A percentile compares a stretch with the other conserved stretches of the same genome.
phyloP scores from a whole-genome alignment of 345 rosid species.

The Murraya paniculata region DNA sequence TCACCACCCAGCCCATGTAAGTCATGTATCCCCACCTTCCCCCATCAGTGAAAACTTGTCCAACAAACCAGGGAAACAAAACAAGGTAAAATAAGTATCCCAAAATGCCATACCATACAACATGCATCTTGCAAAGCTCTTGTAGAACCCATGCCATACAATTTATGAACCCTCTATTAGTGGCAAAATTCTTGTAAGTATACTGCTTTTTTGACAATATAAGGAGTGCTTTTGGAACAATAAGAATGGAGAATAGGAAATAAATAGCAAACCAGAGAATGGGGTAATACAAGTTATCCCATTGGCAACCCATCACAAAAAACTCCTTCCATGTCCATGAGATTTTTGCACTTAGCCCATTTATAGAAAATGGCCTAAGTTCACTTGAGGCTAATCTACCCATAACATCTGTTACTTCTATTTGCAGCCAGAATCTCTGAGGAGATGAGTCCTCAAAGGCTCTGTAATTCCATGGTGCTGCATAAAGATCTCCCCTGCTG shows the following conservation, averaged over 20 bases:
- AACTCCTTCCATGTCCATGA: constrained; percentile 97
- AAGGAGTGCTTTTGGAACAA: constrained; percentile 57
- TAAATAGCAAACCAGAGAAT: constrained; percentile 54
- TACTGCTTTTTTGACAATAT: constrained; percentile 48
- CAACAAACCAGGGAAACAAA: constrained; percentile 71
- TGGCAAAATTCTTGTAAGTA: constrained; percentile 46
- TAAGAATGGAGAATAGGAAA: constrained; percentile 42
- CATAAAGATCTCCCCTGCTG: constrained; percentile 64
- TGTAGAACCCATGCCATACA: constrained; percentile 60
- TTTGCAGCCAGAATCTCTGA: constrained; percentile 82
- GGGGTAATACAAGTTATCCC: constrained; percentile 72
- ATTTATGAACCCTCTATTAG: constrained; percentile 44
- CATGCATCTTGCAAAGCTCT: constrained; percentile 63
- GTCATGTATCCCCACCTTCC: constrained; percentile 71
- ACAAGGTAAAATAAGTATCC: constrained; percentile 64
- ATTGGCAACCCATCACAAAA: constrained; percentile 80
- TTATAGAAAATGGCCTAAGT: constrained; percentile 73
- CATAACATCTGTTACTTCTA: constrained; percentile 58
- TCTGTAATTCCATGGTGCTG: constrained; percentile 80
- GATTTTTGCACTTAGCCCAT: constrained; percentile 55
- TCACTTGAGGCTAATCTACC: constrained; percentile 60
- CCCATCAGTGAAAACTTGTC: constrained; percentile 60
- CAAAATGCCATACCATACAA: constrained; percentile 63
- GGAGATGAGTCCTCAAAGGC: constrained; percentile 92
- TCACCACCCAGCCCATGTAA: constrained; percentile 77